These are phyloP conservation scores for Heteromeles arbutifolia DNA, from an alignment of 306 rosid species.

Conservation along the genomic window DNA sequence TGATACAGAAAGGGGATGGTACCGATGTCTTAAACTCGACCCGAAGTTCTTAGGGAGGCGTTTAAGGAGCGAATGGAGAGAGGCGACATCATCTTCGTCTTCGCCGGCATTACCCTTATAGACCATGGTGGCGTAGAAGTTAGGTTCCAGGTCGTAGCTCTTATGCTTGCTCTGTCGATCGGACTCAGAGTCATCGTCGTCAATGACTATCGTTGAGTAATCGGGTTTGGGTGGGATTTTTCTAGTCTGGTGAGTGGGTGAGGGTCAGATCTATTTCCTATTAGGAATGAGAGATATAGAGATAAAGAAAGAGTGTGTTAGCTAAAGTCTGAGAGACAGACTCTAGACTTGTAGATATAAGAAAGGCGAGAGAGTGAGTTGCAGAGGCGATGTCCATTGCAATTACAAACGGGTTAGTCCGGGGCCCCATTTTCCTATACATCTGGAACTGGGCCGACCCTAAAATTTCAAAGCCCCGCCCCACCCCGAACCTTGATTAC, in stretches of 20 bases:
- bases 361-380: too few species aligned
- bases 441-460: too few species aligned
- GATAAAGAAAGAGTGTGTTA: not conserved
- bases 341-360: too few species aligned
- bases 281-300: not conserved
- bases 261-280: slow-evolving; percentile 52
- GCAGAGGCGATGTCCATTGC: too few species aligned
- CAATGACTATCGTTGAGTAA: slow-evolving; percentile 66
- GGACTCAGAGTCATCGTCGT: slow-evolving; percentile 33
- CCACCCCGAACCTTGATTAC: too few species aligned
- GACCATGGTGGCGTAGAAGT: slow-evolving; percentile 68
- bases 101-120: slow-evolving; percentile 49
- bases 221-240: slow-evolving; percentile 43
- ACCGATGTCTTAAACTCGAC: not conserved
- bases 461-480: too few species aligned
- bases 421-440: too few species aligned
- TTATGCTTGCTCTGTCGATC: slow-evolving; percentile 22
- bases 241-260: slow-evolving; percentile 31
- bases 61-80: slow-evolving; percentile 78
- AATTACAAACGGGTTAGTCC: too few species aligned
- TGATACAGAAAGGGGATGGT: not conserved
- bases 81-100: slow-evolving; percentile 50
- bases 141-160: slow-evolving; percentile 22
- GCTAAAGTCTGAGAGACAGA: too few species aligned
- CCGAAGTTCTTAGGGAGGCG: slow-evolving; percentile 68